phyloP scores from a whole-genome alignment of 345 rosid species.

The Gossypium arboreum region DNA sequence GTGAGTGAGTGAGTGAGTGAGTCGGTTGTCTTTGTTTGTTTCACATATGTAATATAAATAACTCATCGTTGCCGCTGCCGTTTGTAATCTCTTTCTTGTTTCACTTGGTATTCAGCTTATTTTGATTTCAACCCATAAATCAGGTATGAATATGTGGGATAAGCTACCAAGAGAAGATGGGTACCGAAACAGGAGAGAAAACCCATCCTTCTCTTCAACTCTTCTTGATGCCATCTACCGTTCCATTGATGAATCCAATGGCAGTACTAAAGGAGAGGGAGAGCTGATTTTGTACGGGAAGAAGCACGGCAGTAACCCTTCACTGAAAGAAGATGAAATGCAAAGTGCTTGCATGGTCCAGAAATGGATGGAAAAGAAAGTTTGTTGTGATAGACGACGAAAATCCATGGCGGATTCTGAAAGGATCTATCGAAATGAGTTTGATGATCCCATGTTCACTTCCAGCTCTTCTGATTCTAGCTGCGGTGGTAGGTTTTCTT shows the following conservation, averaged over 20 bases:
- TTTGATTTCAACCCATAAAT: slow-evolving; percentile 19
- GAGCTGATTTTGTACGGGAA: slow-evolving; percentile 28
- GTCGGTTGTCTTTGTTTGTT: slow-evolving; percentile 21
- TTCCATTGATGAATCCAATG: slow-evolving; percentile 60
- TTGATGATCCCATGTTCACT: slow-evolving; percentile 35
- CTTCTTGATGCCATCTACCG: slow-evolving; percentile 78
- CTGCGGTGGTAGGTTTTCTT: slow-evolving; percentile 56
- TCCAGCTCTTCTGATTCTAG: slow-evolving; percentile 79
- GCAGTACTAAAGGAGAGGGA: slow-evolving; percentile 14
- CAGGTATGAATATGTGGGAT: slow-evolving; percentile 46
- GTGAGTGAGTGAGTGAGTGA: background rate
- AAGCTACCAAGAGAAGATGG: slow-evolving; percentile 29
- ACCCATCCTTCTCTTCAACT: slow-evolving; percentile 81
- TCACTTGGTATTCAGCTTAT: slow-evolving; percentile 19
- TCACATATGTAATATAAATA: background rate
- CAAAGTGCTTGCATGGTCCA: slow-evolving; percentile 35
- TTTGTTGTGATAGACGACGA: slow-evolving; percentile 24
- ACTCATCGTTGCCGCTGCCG: slow-evolving; percentile 22
- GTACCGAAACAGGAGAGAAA: slow-evolving; percentile 26
- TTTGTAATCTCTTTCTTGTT: slow-evolving; percentile 15
- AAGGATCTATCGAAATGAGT: slow-evolving; percentile 18
- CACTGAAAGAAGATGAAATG: slow-evolving; percentile 13
- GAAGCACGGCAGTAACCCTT: background rate
- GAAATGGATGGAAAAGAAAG: slow-evolving; percentile 52
- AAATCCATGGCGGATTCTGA: slow-evolving; percentile 46